Evolutionary conservation across 2,329 filamentous ascomycete genomes (phyloP), one percentile per base, ranked within the genome.

Genomic region (Didymella pomorum): DNA sequence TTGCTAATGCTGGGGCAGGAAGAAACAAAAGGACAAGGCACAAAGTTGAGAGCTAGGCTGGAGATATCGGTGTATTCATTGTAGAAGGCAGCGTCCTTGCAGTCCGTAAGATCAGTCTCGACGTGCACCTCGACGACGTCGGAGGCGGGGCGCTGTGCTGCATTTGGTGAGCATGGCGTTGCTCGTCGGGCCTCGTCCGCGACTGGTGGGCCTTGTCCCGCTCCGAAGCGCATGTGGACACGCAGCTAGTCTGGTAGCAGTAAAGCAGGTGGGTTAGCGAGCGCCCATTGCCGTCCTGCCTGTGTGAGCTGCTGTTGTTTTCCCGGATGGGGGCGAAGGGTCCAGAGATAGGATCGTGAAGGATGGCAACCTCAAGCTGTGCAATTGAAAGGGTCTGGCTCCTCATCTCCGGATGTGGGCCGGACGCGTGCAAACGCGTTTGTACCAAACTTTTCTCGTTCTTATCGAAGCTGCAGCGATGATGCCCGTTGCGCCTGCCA

Each of bases 11-110:
- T 58, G 26, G 56, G 56, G 41, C 56, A 58, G 46, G 50, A 41
- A 31, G 56, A 53, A 0, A 58, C 56, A 39, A 66, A 67, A 2
- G 69, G 67, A 26, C 63, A 67, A 4, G 68, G 68, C 45, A 68
- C 61, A 43, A 64, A 67, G 10, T 35, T 57, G 31, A 71, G 56
- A 31, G 66, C 65, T 66, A 71, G 47, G 23, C 67, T 69, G 43
- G 68, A 71, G 41, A 71, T 65, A 43, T 70, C 66, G 52, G 42
- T 52, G 37, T 52, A 39, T 25, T 56, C 57, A 55, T 55, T 29
- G 35, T 39, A 47, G 10, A n/a, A 28, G 52, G 61, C 52, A 20
- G 64, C 50, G 35, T 58, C 37, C 23, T 58, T 56, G 37, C 11
- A 23, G 23, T 41, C 37, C 23, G 37, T 21, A 2, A 48, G 39